Conservation (phyloP, 2,329 filamentous ascomycete species). For the Ophiostoma perfectum region DNA sequence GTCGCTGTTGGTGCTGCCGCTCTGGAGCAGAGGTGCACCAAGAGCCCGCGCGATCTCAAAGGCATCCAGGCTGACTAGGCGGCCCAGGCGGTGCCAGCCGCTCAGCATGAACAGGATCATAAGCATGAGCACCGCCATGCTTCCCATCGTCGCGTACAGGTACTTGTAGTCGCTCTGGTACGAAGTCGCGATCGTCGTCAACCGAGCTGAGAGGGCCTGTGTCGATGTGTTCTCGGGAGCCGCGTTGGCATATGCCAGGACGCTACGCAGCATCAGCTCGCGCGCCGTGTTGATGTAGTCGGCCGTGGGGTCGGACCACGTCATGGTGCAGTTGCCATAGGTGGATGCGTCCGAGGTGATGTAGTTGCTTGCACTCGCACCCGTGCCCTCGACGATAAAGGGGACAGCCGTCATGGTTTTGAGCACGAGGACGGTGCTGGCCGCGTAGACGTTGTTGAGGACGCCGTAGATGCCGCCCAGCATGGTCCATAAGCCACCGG, state of each 20-base stretch:
- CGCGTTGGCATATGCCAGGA: background rate
- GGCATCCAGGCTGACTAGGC: slow-evolving; percentile 12
- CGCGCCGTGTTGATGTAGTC: slow-evolving; percentile 18
- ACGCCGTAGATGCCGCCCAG: slow-evolving; percentile 10
- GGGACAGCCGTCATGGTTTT: background rate
- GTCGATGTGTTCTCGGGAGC: background rate
- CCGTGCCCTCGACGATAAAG: background rate
- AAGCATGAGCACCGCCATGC: slow-evolving; percentile 15
- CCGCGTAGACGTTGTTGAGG: slow-evolving; percentile 5
- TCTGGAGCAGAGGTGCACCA: slow-evolving; percentile 15
- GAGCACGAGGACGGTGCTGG: background rate
- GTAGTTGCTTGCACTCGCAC: slow-evolving; percentile 16
- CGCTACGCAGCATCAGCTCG: slow-evolving; percentile 20
- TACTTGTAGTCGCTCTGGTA: slow-evolving; percentile 15
- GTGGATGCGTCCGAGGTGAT: background rate
- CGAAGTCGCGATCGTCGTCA: background rate
- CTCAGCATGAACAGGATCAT: slow-evolving; percentile 6
- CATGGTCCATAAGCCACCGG: background rate
- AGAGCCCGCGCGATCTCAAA: slow-evolving; percentile 19
- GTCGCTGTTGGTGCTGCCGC: slow-evolving; percentile 17
- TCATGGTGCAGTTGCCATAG: slow-evolving; percentile 19
- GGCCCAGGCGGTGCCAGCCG: slow-evolving; percentile 14
- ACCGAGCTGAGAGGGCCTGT: background rate
- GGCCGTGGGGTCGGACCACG: slow-evolving; percentile 16
- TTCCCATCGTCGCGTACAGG: slow-evolving; percentile 9